These are phyloP conservation scores for Trichophyton equinum DNA, from an alignment of 2,329 filamentous ascomycete species.

Conservation along the genomic window DNA sequence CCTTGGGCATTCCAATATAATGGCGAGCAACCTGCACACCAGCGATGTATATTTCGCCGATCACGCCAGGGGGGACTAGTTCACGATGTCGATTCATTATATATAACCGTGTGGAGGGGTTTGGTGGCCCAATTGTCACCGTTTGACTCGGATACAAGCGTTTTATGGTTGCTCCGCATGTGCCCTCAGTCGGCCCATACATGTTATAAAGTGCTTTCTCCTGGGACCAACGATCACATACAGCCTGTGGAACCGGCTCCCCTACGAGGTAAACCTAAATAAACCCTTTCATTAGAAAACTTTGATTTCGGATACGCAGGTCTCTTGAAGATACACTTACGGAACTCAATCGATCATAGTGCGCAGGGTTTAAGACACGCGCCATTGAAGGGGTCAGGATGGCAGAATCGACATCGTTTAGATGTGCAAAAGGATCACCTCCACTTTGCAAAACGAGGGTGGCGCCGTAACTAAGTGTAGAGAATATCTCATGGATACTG, in stretches of 20 bases:
- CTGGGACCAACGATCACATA: neutral
- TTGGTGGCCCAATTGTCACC: constrained; percentile 59
- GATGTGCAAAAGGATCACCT: neutral
- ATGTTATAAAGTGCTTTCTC: neutral
- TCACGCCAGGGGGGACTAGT: constrained; percentile 48
- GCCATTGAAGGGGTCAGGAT: constrained; percentile 1
- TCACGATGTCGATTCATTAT: constrained; percentile 59
- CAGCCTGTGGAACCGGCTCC: neutral
- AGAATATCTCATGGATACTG: constrained; percentile 2
- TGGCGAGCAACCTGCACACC: constrained; percentile 61
- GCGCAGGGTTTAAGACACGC: neutral
- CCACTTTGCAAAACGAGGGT: neutral
- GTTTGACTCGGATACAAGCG: constrained; percentile 32
- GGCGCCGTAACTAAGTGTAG: neutral
- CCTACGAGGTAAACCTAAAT: neutral
- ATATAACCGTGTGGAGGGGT: constrained; percentile 57
- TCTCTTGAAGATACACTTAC: neutral
- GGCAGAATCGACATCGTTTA: neutral
- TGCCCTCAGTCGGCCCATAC: constrained; percentile 6
- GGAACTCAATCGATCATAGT: neutral
- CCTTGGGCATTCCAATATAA: constrained; percentile 69
- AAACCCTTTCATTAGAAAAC: neutral
- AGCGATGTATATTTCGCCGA: constrained; percentile 63
- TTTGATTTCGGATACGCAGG: neutral
- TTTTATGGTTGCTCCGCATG: constrained; percentile 18